Base-by-base conservation (phyloP, 2,329 filamentous ascomycete species). In the Aspergillus intermedius region DNA sequence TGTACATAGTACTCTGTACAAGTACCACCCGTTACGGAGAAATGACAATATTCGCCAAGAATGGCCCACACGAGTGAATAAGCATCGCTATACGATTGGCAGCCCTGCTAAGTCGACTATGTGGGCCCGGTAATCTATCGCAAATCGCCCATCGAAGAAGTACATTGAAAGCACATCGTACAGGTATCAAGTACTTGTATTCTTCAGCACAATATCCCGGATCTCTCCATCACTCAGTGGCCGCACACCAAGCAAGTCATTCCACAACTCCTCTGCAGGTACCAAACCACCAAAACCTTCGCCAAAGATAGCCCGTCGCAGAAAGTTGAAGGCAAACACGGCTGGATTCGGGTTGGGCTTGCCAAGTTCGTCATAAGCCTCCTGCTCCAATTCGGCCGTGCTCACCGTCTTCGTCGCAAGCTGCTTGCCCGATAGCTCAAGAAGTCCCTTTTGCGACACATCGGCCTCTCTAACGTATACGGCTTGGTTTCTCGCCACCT, bases 401-500 rank as follows among this genome's bases (percentile, higher is more conserved):
- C 53, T 44, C 4, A 61, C 55, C 4, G 56, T 47, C 25, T 57
- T 58, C 9, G 53, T 50, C 6, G 54, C 63, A 53, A 67, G 60
- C 23, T 56, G 49, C 12, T 52, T 54, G 17, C 61, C 68, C 1
- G 60, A 60, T 23, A 61, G 49, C 48, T 67, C 30, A 17, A 59
- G 25, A 0, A 75, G 49, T 42, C 68, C 46, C 13, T 69, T 69
- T 60, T 80, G 78, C 0, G 74, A 72, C 13, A 72, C 62, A 4
- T 68, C 62, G 8, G 71, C 62, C 22, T 74, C 71, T 5, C 75
- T 60, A n/a, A 79, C 62, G 49, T 69, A 71, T 2, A 83, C 67
- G 2, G 60, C 49, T 3, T 72, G 67, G 58, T 84, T 82, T 60
- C 73, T 74, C 0, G 80, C 82, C 58, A 78, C 73, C 2, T 76